These are phyloP conservation scores for Syncephalastrum monosporum DNA, from an alignment of 371 early-diverging fungal species.

Conservation along the genomic window DNA sequence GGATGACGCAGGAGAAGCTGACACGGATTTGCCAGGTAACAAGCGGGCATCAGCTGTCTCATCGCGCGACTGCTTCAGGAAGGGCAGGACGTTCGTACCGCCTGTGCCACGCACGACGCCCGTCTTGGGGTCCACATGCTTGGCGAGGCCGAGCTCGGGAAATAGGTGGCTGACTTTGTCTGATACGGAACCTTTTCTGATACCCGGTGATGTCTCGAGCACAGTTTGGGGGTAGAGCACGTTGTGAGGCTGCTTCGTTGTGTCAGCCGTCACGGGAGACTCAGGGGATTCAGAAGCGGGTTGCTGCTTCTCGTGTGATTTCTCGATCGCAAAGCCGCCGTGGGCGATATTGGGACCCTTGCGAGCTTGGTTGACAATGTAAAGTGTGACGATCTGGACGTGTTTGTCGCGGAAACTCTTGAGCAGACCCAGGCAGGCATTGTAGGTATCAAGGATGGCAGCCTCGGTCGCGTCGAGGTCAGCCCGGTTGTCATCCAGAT, in stretches of 20 bases:
- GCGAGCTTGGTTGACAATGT: slow-evolving; percentile 87
- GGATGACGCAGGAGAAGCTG: not conserved
- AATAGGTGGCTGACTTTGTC: slow-evolving; percentile 37
- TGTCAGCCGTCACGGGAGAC: slow-evolving; percentile 1
- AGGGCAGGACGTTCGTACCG: slow-evolving; percentile 94
- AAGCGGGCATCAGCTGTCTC: slow-evolving; percentile 50
- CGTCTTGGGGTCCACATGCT: slow-evolving; percentile 47
- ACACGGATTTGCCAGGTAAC: too few species aligned
- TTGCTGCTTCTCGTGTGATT: slow-evolving; percentile 26
- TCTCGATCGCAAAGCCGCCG: slow-evolving; percentile 53
- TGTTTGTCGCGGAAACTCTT: slow-evolving; percentile 90
- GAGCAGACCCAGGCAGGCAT: slow-evolving; percentile 77
- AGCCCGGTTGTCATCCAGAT: slow-evolving; percentile 25
- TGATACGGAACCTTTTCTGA: slow-evolving; percentile 27
- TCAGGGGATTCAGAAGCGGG: slow-evolving; percentile 4
- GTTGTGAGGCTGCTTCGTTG: slow-evolving; percentile 22
- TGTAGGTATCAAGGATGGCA: slow-evolving; percentile 60
- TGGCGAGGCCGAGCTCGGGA: slow-evolving; percentile 59
- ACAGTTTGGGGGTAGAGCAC: slow-evolving; percentile 56
- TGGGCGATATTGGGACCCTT: slow-evolving; percentile 70
- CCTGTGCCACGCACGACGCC: slow-evolving; percentile 87
- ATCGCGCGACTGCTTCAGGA: slow-evolving; percentile 69
- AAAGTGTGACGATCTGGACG: slow-evolving; percentile 88
- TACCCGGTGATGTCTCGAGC: slow-evolving; percentile 41
- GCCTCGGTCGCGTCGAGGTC: slow-evolving; percentile 21